These are phyloP conservation scores for Lachancea meyersii DNA, from an alignment of 805 yeast genomes.

Conservation along the genomic window DNA sequence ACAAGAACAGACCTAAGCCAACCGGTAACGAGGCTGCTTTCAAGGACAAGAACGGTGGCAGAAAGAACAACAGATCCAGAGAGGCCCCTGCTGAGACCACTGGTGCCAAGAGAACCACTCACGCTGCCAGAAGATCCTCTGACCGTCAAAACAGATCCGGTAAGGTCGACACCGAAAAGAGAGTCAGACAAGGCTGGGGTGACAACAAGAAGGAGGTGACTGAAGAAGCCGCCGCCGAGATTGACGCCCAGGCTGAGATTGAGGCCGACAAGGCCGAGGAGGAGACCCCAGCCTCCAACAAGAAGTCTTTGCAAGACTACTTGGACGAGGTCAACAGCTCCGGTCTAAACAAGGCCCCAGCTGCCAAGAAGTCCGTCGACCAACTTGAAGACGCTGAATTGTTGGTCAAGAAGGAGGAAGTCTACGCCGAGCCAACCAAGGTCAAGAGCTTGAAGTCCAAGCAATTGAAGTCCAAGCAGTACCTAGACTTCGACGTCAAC, in stretches of 20 bases:
- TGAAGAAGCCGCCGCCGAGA: constrained; percentile 50
- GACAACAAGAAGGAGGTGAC: constrained; percentile 64
- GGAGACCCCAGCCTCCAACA: constrained; percentile 44
- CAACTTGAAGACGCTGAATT: constrained; percentile 44
- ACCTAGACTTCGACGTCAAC: constrained; percentile 66
- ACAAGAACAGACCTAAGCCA: constrained; percentile 59
- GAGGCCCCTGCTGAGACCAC: constrained; percentile 47
- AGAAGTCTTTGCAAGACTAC: constrained; percentile 80
- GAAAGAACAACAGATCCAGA: constrained; percentile 45
- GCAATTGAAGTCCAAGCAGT: constrained; percentile 74
- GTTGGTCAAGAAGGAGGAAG: constrained; percentile 60
- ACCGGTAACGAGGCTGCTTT: constrained; percentile 88
- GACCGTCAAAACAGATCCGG: constrained; percentile 88
- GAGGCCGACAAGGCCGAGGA: constrained; percentile 43
- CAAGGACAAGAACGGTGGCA: constrained; percentile 68
- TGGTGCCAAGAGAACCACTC: constrained; percentile 47
- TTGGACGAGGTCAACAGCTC: constrained; percentile 56
- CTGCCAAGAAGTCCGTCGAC: constrained; percentile 32
- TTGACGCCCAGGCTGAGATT: constrained; percentile 39
- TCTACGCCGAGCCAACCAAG: constrained; percentile 52
- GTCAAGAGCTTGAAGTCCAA: constrained; percentile 65
- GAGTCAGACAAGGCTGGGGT: constrained; percentile 84
- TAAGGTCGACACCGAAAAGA: constrained; percentile 79
- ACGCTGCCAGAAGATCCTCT: constrained; percentile 41
- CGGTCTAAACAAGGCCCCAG: constrained; percentile 45